phyloP scores from a whole-genome alignment of 176 grass and related monocot genomes.

The Bolboschoenus planiculmis region DNA sequence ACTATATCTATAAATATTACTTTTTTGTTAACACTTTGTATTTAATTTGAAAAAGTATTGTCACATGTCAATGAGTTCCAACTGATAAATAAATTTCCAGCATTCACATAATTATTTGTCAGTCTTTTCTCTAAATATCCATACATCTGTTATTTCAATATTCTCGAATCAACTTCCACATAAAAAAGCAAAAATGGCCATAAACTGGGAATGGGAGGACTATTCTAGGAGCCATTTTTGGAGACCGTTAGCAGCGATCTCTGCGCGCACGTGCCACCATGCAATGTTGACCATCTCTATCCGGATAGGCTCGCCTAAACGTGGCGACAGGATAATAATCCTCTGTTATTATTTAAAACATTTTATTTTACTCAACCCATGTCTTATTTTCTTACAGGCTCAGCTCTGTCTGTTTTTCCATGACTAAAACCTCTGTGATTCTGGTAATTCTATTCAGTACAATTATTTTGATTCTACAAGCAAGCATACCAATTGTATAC shows the following conservation, averaged over 20 bases:
- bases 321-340: conserved; percentile 8
- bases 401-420: background rate
- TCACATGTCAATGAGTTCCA: too few species aligned
- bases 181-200: too few species aligned
- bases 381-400: background rate
- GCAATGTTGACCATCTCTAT: background rate
- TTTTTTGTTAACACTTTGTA: too few species aligned
- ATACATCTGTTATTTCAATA: too few species aligned
- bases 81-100: too few species aligned
- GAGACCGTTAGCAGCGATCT: background rate
- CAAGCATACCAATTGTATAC: too few species aligned
- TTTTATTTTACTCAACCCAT: background rate
- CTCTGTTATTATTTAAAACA: background rate
- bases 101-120: too few species aligned
- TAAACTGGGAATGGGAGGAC: too few species aligned
- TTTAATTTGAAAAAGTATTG: too few species aligned
- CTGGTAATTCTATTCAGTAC: background rate
- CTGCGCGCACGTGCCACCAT: background rate
- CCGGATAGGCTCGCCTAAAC: background rate
- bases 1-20: too few species aligned
- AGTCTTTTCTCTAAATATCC: too few species aligned
- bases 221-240: background rate
- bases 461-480: background rate
- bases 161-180: too few species aligned
- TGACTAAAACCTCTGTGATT: background rate